phyloP scores from a whole-genome alignment of 108 stramenopile species.

The Pseudonitzschia multiseries region DNA sequence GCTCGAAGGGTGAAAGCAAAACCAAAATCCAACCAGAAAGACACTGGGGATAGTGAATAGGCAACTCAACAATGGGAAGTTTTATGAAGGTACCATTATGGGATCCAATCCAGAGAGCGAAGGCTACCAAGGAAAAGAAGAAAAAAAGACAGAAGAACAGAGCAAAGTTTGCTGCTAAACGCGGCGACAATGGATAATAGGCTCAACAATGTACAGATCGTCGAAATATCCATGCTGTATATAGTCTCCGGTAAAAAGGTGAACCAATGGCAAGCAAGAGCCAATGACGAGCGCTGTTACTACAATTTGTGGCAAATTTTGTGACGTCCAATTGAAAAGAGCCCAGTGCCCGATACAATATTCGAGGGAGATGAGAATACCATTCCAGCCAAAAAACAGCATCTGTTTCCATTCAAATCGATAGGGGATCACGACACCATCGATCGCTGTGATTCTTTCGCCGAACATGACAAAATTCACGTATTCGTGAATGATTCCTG shows the following conservation, averaged over 20 bases:
- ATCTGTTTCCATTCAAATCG: conserved; percentile 21
- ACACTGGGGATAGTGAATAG: no score
- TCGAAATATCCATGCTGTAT: conserved; percentile 19
- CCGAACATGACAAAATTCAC: conserved; percentile 23
- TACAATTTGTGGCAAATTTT: conserved; percentile 8
- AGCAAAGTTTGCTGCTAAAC: no score
- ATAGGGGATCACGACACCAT: not conserved
- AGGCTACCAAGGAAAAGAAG: no score
- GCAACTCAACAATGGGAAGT: no score
- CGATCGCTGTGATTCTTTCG: not conserved
- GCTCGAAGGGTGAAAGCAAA: no score
- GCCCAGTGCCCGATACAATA: conserved; percentile 12
- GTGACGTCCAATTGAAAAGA: conserved; percentile 5
- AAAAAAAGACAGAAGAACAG: no score
- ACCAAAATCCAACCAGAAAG: no score
- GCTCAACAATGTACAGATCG: not conserved
- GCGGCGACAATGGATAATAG: not conserved
- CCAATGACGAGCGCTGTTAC: conserved; percentile 9
- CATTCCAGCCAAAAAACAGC: conserved; percentile 26
- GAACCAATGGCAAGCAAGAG: conserved; percentile 20
- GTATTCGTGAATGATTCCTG: conserved; percentile 72
- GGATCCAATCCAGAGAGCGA: no score
- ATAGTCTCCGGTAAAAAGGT: conserved; percentile 28
- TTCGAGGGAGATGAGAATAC: conserved; percentile 22
- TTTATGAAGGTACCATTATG: no score